Evolutionary conservation across 495 filamentous ascomycete genomes (phyloP).

Genomic region (Xeromyces bisporus): DNA sequence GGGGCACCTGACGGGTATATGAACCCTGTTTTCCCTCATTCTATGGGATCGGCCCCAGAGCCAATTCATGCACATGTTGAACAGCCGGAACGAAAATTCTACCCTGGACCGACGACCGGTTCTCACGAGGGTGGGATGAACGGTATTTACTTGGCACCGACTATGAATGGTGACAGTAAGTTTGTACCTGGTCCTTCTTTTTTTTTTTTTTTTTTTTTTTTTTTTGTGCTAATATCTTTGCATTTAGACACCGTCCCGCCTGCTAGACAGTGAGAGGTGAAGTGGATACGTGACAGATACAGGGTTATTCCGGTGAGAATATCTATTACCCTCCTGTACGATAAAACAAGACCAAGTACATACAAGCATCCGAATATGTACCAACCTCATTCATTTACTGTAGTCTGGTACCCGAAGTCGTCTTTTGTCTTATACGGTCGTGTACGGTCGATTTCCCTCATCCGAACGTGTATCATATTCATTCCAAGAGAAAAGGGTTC

Average conservation of each 20-base stretch:
- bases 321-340: too few species aligned
- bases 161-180: conserved; percentile 31
- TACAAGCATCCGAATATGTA: too few species aligned
- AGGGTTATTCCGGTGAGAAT: too few species aligned
- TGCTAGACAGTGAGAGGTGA: conserved; percentile 28
- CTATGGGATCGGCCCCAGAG: conserved; percentile 30
- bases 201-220: neutral
- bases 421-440: too few species aligned
- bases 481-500: too few species aligned
- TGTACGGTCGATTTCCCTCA: too few species aligned
- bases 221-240: conserved; percentile 1
- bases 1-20: conserved; percentile 44
- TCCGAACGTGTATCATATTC: too few species aligned
- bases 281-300: too few species aligned
- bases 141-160: conserved; percentile 31
- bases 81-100: conserved; percentile 28
- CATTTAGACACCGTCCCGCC: conserved; percentile 27
- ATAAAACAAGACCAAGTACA: too few species aligned
- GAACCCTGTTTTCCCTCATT: conserved; percentile 39
- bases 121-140: conserved; percentile 29
- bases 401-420: too few species aligned
- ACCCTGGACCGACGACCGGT: conserved; percentile 26
- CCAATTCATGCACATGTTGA: conserved; percentile 30
- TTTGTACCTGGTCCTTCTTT: conserved; percentile 3
- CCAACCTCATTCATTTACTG: too few species aligned